Conservation (phyloP, 768 basidiomycete species). For the Dacryopinax primogenitus region DNA sequence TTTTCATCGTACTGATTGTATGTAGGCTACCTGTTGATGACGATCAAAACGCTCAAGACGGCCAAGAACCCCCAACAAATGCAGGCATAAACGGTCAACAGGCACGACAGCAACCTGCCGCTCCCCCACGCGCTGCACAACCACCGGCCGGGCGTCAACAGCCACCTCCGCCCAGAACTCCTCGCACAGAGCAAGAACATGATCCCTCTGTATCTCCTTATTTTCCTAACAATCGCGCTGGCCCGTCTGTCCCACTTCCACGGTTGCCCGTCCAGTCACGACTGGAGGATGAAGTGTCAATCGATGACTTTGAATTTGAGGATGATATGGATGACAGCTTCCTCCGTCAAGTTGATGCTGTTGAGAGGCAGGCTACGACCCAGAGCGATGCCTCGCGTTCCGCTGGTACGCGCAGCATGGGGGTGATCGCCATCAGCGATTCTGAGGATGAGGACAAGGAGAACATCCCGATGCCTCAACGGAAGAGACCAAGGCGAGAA, state of each 20-base stretch:
- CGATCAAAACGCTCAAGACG: too few species aligned
- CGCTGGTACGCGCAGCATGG: not conserved
- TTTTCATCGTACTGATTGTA: not conserved
- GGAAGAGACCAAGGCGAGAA: constrained; percentile 17
- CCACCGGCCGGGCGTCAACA: not conserved
- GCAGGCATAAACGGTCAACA: not conserved
- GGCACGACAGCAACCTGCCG: not conserved
- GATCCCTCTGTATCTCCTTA: not conserved
- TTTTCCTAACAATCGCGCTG: not conserved
- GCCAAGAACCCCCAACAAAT: not conserved
- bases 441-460: constrained; percentile 49
- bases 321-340: constrained; percentile 30
- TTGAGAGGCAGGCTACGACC: constrained; percentile 23
- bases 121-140: not conserved
- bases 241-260: not conserved
- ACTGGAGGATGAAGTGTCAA: not conserved
- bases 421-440: constrained; percentile 34
- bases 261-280: not conserved
- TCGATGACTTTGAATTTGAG: constrained; percentile 19
- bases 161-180: not conserved
- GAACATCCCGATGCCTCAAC: constrained; percentile 41
- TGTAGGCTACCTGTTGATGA: too few species aligned
- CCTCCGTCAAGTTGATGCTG: constrained; percentile 31
- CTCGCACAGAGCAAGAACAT: not conserved
- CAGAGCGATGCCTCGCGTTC: not conserved